Conservation (phyloP, 805 yeast species). For the Candida ovalis region DNA sequence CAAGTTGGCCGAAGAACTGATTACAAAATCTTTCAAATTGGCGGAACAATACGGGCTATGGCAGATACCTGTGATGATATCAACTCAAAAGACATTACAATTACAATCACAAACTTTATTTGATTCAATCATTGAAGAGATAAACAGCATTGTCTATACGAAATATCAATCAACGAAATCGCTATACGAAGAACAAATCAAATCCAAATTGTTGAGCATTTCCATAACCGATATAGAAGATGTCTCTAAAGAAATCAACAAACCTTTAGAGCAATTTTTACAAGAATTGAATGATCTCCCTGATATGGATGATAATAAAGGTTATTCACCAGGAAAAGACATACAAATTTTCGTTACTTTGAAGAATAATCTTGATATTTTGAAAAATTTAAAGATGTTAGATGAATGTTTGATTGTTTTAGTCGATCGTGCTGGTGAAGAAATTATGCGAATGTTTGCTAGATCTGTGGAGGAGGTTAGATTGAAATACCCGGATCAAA, state of each 20-base stretch:
- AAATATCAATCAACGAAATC: conserved; percentile 27
- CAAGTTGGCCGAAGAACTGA: conserved; percentile 38
- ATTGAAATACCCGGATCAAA: conserved; percentile 41
- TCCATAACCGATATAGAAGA: conserved; percentile 25
- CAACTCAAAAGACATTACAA: conserved; percentile 49
- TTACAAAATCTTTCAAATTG: conserved; percentile 35
- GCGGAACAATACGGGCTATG: conserved; percentile 54
- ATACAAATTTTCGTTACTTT: conserved; percentile 20
- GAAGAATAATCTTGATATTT: conserved; percentile 15
- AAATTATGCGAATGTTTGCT: conserved; percentile 59
- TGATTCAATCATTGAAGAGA: conserved; percentile 72
- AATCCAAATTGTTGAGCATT: conserved; percentile 14
- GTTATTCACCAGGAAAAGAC: conserved; percentile 24
- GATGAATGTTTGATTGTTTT: conserved; percentile 55
- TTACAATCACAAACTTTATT: conserved; percentile 58
- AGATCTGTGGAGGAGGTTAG: conserved; percentile 64
- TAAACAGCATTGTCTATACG: conserved; percentile 48
- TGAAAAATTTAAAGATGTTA: conserved; percentile 51
- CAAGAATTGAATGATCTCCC: conserved; percentile 19
- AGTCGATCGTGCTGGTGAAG: conserved; percentile 52
- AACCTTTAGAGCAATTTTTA: conserved; percentile 35
- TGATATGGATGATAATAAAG: conserved; percentile 12
- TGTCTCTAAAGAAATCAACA: conserved; percentile 28
- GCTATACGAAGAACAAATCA: conserved; percentile 22
- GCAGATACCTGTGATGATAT: conserved; percentile 50